Conservation (phyloP, 768 basidiomycete genomes). For the Suillus decipiens region DNA sequence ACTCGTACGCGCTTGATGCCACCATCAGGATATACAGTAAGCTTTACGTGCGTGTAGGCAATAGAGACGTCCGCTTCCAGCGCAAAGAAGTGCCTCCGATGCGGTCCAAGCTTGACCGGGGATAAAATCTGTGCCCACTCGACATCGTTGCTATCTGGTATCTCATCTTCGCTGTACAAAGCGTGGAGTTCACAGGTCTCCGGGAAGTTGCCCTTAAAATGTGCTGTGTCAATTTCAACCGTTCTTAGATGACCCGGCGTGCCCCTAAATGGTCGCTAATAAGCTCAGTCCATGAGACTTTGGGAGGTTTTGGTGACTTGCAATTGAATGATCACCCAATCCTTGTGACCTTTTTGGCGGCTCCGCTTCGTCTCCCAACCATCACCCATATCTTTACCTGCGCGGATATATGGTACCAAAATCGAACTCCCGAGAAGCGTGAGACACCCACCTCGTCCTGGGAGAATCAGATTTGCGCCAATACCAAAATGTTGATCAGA, state of each 20-base stretch:
- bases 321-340: slow-evolving; percentile 92
- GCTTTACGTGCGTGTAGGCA: slow-evolving; percentile 78
- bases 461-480: slow-evolving; percentile 87
- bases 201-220: slow-evolving; percentile 97
- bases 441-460: slow-evolving; percentile 67
- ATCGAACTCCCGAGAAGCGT: not conserved
- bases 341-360: slow-evolving; percentile 74
- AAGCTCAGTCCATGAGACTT: not conserved
- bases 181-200: slow-evolving; percentile 83
- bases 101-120: slow-evolving; percentile 81
- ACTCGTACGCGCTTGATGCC: slow-evolving; percentile 93
- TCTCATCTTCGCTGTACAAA: slow-evolving; percentile 32
- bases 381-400: slow-evolving; percentile 91
- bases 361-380: slow-evolving; percentile 99
- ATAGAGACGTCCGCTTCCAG: slow-evolving; percentile 61
- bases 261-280: slow-evolving; percentile 49
- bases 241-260: slow-evolving; percentile 70
- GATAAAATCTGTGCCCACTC: slow-evolving; percentile 77
- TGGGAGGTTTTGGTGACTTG: slow-evolving; percentile 40
- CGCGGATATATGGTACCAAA: slow-evolving; percentile 1
- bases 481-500: slow-evolving; percentile 97
- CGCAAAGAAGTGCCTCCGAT: slow-evolving; percentile 88
- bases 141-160: slow-evolving; percentile 39
- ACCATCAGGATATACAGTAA: slow-evolving; percentile 94
- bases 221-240: slow-evolving; percentile 89